Evolutionary conservation across 2,329 filamentous ascomycete genomes (phyloP), one percentile per base, ranked within the genome.

Genomic region (Bipolaris victoriae): DNA sequence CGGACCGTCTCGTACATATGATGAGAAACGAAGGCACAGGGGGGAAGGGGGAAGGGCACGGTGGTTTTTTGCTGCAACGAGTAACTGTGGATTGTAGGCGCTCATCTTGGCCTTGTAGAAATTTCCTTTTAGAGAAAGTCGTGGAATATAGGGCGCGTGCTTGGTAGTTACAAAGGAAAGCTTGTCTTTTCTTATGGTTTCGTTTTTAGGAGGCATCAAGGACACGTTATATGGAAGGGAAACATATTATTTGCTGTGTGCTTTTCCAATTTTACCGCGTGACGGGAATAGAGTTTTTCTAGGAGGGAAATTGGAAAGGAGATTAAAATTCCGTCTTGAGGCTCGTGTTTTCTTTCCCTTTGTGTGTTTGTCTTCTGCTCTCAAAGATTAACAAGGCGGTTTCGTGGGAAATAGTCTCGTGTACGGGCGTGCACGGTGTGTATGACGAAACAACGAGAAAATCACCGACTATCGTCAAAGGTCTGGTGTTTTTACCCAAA

Each of bases 31-130:
- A 13, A 31, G 10, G 29, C 10, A 31, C 10, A 11, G 10, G 4
- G 1, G 10, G 29, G 7, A 13, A 13, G 29, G 29, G 11, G 11
- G 10, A 10, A 26, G 31, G 33, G 31, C 26, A 36, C 44, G 40
- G 36, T 5, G 15, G 31, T 16, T 47, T 53, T 36, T 53, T 57
- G 7, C 54, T 53, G 4, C 41, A 49, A 54, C 3, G 13, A 49
- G 55, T 57, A 57, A 57, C 29, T n/a, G 36, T 57, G 4, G 50
- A 57, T 57, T 49, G 15, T 31, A 54, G 55, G 50, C 45, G 43
- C 48, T 7, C 3, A 54, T 43, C 55, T 57, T 57, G 55, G 50
- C 55, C 50, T 16, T 39, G 16, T 16, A n/a, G 9, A 40, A 49
- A 5, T 49, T 49, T 16, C 54, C 54, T n/a, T 9, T 48, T 53